phyloP scores from a whole-genome alignment of 2,329 filamentous ascomycete genomes.

The Pseudogymnoascus sp. region DNA sequence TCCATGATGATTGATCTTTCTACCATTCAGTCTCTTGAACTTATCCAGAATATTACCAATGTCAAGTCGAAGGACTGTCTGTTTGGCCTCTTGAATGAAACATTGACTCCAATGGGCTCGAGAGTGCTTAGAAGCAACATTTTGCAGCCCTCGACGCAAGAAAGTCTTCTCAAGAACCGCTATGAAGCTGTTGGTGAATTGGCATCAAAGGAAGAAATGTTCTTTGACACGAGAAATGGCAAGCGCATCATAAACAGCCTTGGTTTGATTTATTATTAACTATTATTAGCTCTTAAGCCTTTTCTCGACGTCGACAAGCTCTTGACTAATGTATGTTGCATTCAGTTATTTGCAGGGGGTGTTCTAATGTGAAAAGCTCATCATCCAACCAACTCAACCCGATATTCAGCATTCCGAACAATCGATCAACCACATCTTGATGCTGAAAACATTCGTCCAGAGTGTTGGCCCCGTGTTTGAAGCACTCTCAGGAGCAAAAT shows the following conservation, averaged over 20 bases:
- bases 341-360: background rate
- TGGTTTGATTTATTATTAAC: background rate
- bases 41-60: constrained; percentile 79
- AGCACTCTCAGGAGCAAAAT: constrained; percentile 57
- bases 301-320: constrained; percentile 76
- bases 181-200: constrained; percentile 82
- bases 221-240: constrained; percentile 67
- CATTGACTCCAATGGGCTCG: constrained; percentile 79
- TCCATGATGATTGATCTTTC: constrained; percentile 94
- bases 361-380: constrained; percentile 48
- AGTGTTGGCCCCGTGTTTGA: constrained; percentile 61
- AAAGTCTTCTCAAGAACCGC: constrained; percentile 59
- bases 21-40: constrained; percentile 77
- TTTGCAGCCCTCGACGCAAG: constrained; percentile 74
- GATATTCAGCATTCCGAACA: constrained; percentile 67
- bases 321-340: constrained; percentile 57
- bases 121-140: constrained; percentile 79
- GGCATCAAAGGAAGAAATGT: constrained; percentile 75
- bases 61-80: constrained; percentile 73
- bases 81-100: constrained; percentile 79
- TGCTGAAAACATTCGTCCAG: constrained; percentile 74
- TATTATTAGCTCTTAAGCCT: constrained; percentile 54
- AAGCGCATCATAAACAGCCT: constrained; percentile 12
- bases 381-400: constrained; percentile 61
- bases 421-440: constrained; percentile 77